Evolutionary conservation across 23 red algal species (phyloP).

Genomic region (Gracilaria gracilis): DNA sequence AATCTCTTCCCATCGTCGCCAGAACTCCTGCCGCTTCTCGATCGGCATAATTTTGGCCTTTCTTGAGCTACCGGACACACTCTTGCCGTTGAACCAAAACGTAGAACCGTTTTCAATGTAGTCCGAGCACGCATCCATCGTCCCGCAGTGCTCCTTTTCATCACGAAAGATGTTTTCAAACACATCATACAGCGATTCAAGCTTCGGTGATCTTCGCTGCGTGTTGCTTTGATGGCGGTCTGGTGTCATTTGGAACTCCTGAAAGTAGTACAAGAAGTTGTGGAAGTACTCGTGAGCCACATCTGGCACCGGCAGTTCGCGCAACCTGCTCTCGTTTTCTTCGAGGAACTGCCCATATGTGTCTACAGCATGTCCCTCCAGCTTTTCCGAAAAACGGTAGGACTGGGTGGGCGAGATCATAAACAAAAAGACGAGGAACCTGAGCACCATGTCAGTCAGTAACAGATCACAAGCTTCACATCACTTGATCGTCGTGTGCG

Average conservation of each 20-base stretch:
- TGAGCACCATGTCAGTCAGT: neutral
- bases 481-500: neutral
- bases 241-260: slow-evolving; percentile 64
- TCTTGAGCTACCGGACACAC: slow-evolving; percentile 43
- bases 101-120: slow-evolving; percentile 52
- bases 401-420: slow-evolving; percentile 75
- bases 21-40: slow-evolving; percentile 47
- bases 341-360: slow-evolving; percentile 90
- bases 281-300: slow-evolving; percentile 85
- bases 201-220: slow-evolving; percentile 33
- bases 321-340: slow-evolving; percentile 70
- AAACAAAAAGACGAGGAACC: slow-evolving; percentile 76
- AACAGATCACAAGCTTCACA: no score
- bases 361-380: slow-evolving; percentile 95
- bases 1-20: slow-evolving; percentile 38
- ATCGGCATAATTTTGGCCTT: slow-evolving; percentile 15
- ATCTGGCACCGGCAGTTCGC: slow-evolving; percentile 79
- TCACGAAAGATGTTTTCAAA: slow-evolving; percentile 87
- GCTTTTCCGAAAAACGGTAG: slow-evolving; percentile 89
- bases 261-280: slow-evolving; percentile 82
- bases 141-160: slow-evolving; percentile 81
- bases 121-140: slow-evolving; percentile 84
- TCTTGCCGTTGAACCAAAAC: slow-evolving; percentile 60
- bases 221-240: neutral
- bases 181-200: slow-evolving; percentile 85